Base-by-base conservation (phyloP, 345 rosid genomes). In the Acer saccharum region DNA sequence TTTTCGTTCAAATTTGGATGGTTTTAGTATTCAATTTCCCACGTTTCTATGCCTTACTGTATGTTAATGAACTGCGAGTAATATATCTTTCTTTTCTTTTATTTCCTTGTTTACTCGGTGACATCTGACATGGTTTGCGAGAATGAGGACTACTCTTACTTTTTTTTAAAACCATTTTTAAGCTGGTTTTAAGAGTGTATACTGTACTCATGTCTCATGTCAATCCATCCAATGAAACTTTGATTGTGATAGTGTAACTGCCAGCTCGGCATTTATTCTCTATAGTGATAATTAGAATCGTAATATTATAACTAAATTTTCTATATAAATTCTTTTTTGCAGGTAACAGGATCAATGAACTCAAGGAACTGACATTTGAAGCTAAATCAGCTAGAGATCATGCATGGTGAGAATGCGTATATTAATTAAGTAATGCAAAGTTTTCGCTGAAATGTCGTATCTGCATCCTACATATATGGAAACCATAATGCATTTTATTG, bases 331-430 rank as follows among this genome's bases (percentile, higher is more conserved):
- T 71, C 21, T 60, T 23, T 23, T 73, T 46, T 63, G 76, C 87
- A 89, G 90, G 79, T 80, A 74, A 71, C 27, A 81, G 65, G 73
- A 57, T 76, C 32, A 74, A 86, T 41, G 92, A 90, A 83, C 80
- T 87, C 11, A 63, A 89, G 74, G 97, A 89, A 60, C 78, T 93
- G 74, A 83, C 85, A 77, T 94, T 84, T 82, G 98, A 94, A 87
- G 98, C 97, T 72, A 86, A 62, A 84, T 94, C 98, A 17, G 54
- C 88, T 10, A 88, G 83, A 84, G 97, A 94, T 71, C 2, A 73
- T 46, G 98, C 98, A 10, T 95, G 98, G 98, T 91, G 79, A 81
- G 89, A 60, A 78, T 78, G 25, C 10, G 67, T 77, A 69, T 82
- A 17, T 32, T 66, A 44, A 44, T 32, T 21, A 16, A 54, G 62